A percentile compares a stretch with the other conserved stretches of the same genome.
phyloP scores from a whole-genome alignment of 164 flowering plant genomes.

The Annona squamosa region DNA sequence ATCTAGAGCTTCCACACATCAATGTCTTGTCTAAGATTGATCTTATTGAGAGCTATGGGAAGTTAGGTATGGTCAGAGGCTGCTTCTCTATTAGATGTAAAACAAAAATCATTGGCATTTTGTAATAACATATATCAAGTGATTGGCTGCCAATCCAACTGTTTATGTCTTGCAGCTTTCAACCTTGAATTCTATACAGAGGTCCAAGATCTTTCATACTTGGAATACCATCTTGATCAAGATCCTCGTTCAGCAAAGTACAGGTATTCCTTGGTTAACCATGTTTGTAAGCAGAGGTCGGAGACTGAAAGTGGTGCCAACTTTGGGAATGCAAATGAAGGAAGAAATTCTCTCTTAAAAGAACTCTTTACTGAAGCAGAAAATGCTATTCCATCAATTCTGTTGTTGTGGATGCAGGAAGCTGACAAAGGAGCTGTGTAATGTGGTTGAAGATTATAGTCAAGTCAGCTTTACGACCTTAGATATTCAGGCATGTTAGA shows the following conservation, averaged over 20 bases:
- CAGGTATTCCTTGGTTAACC: constrained; percentile 38
- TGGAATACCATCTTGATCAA: constrained; percentile 69
- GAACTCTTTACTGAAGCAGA: background rate
- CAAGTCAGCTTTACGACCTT: constrained; percentile 79
- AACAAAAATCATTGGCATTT: background rate
- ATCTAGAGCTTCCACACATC: constrained; percentile 88
- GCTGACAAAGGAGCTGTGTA: constrained; percentile 82
- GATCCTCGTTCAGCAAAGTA: constrained; percentile 84
- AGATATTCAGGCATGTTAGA: constrained; percentile 65
- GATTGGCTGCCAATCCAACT: background rate
- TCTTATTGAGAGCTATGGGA: constrained; percentile 88
- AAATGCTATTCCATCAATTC: background rate
- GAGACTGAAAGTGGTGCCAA: background rate
- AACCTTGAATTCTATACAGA: constrained; percentile 92
- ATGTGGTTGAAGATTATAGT: constrained; percentile 63
- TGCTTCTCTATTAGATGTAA: background rate
- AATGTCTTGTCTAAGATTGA: constrained; percentile 95
- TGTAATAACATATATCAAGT: background rate
- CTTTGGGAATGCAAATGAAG: background rate
- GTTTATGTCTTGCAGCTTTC: constrained; percentile 49
- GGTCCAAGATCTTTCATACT: constrained; percentile 80
- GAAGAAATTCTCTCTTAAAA: too few species aligned
- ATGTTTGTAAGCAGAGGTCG: background rate
- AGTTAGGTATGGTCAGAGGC: constrained; percentile 49
- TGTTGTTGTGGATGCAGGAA: constrained; percentile 39